Evolutionary conservation across 73 alveolate species (phyloP).

Genomic region (Durusdinium trenchii): DNA sequence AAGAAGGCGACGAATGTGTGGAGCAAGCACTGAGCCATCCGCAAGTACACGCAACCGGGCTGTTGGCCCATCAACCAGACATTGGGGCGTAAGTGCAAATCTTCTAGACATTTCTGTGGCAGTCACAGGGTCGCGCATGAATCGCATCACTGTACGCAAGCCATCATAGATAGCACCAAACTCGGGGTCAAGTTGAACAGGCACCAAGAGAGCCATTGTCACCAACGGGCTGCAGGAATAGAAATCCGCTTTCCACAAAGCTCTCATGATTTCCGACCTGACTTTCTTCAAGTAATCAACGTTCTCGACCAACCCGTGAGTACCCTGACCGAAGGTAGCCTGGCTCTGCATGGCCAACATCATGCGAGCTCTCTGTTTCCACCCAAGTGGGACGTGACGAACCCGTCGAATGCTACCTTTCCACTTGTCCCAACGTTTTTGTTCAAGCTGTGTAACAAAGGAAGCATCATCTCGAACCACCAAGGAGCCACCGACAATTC

Average conservation of each 20-base stretch:
- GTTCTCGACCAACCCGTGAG: background rate
- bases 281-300: background rate
- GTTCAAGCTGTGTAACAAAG: background rate
- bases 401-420: background rate
- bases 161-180: background rate
- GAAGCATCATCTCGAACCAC: background rate
- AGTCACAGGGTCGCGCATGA: background rate
- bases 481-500: conserved; percentile 12
- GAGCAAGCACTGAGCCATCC: background rate
- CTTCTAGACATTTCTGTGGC: background rate
- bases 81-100: background rate
- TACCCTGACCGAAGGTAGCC: background rate
- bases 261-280: background rate
- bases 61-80: background rate
- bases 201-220: background rate
- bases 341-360: background rate
- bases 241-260: background rate
- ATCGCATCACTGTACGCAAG: background rate
- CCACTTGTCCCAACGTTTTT: background rate
- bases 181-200: background rate
- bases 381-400: background rate
- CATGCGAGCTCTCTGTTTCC: background rate
- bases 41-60: background rate
- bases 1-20: background rate
- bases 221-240: background rate